Base-by-base conservation (phyloP, 2,329 filamentous ascomycete species). In the Plenodomus lindquistii region DNA sequence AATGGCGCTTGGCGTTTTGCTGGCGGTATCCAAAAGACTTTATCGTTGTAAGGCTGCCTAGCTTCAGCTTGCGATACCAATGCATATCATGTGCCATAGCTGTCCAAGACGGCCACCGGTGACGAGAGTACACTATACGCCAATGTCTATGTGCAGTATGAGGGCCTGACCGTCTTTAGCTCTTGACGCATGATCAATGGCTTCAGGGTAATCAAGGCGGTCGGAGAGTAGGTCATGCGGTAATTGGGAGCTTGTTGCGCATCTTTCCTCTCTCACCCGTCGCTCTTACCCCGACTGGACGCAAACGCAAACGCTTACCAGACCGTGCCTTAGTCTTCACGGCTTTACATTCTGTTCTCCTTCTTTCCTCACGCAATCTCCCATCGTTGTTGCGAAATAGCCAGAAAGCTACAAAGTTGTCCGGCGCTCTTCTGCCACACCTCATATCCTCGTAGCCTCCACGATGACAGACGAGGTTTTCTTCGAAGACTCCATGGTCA, bases 1-100 rank as follows among this genome's bases (percentile, higher is more conserved):
- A 58, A 48, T 40, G 63, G 64, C 60, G 64, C 59, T 61, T 56
- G 63, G 62, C 55, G 60, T 64, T 65, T 36, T 17, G 42, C 36
- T 27, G 17, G 48, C 43, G 36, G 44, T 20, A 31, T 48, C 59
- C 58, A 63, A 54, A 40, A 48, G 31, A 40, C n/a, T n/a, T n/a
- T n/a, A n/a, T n/a, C n/a, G n/a, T n/a, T n/a, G n/a, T n/a, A n/a
- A n/a, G n/a, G n/a, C n/a, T n/a, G n/a, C n/a, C n/a, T n/a, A n/a
- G n/a, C n/a, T n/a, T n/a, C n/a, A n/a, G n/a, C n/a, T n/a, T n/a
- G n/a, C 52, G 54, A 60, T 62, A 62, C 53, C 52, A 61, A 49
- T 51, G 31, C 37, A 53, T 37, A 46, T 37, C n/a, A n/a, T n/a
- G n/a, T n/a, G n/a, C n/a, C n/a, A n/a, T n/a, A n/a, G n/a, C n/a